Evolutionary conservation across 1,139 yeast genomes (phyloP).

Genomic region (Pneumocystis murina): DNA sequence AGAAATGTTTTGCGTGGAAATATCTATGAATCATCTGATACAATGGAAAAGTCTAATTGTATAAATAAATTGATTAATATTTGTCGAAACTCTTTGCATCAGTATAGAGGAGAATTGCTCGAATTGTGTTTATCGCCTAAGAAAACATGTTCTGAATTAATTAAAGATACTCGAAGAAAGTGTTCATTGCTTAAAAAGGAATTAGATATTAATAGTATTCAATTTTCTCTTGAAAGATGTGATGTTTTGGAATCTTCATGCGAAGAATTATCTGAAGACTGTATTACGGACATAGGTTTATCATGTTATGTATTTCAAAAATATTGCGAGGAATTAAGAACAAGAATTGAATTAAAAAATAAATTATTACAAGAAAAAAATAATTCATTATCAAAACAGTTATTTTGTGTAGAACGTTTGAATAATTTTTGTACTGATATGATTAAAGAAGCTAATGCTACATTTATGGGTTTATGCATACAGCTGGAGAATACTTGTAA

Average conservation of each 20-base stretch:
- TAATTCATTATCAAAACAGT: no score
- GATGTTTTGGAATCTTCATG: not conserved
- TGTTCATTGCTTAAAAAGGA: not conserved
- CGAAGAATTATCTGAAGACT: not conserved
- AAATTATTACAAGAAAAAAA: no score
- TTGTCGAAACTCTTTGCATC: not conserved
- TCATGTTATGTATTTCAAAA: not conserved
- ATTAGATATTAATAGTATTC: not conserved
- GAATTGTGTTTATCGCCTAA: not conserved
- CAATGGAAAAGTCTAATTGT: not conserved
- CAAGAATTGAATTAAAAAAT: no score
- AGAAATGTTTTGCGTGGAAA: not conserved
- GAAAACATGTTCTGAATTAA: not conserved
- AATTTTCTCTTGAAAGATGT: not conserved
- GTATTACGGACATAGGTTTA: not conserved
- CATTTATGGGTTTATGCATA: not conserved
- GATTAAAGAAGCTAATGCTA: not conserved
- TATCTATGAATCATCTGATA: not conserved
- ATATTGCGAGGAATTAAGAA: not conserved
- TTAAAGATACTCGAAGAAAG: not conserved
- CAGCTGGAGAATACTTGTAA: not conserved
- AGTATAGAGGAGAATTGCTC: not conserved
- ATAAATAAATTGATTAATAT: not conserved
- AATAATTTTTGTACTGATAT: not conserved
- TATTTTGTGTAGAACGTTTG: not conserved